Evolutionary conservation across 495 filamentous ascomycete species (phyloP), one percentile per base, ranked within the genome.

Genomic region (Cenococcum geophilum): DNA sequence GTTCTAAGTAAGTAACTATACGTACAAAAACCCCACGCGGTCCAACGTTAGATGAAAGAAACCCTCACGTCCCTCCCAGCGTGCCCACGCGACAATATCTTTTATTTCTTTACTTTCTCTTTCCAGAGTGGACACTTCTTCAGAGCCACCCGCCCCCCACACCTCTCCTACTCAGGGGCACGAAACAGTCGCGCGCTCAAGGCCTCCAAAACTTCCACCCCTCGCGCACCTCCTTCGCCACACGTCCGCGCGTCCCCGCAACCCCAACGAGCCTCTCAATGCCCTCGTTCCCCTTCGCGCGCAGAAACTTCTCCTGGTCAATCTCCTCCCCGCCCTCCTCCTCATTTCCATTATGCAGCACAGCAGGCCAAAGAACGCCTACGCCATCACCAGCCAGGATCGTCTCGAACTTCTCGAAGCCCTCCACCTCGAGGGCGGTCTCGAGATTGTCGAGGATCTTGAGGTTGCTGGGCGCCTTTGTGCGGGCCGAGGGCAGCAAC

Each of bases 201-300:
- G 64, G 75, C 69, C 83, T 86, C 93, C 93, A 98, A 73, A 96
- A 97, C 73, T 92, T 93, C 93, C 93, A 97, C 0, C 87, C 89
- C 67, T 87, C 86, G 55, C 86, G 78, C 60, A 87, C 88, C 22
- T 86, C 80, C 21, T 70, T 75, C 11, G 79, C 77, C 83, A 37
- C 84, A 79, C 20, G 85, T 80, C 57, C 48, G 34, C 67, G 43
- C 40, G 48, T 16, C 35, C 58, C 56, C 36, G 51, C 50, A 8
- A 88, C 88, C 22, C 78, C 77, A 10, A 81, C 76, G 48, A 81
- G 53, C 47, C 78, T 77, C 72, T 96, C 89, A 35, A 96, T 87
- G 1, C 87, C 89, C 57, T 90, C 85, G 55, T 85, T 83, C 25
- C 88, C 91, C 52, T 88, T 82, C 0, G 89, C 93, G 20, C 81